Base-by-base conservation (phyloP, 2,329 filamentous ascomycete species). In the Ceratocystis variospora region DNA sequence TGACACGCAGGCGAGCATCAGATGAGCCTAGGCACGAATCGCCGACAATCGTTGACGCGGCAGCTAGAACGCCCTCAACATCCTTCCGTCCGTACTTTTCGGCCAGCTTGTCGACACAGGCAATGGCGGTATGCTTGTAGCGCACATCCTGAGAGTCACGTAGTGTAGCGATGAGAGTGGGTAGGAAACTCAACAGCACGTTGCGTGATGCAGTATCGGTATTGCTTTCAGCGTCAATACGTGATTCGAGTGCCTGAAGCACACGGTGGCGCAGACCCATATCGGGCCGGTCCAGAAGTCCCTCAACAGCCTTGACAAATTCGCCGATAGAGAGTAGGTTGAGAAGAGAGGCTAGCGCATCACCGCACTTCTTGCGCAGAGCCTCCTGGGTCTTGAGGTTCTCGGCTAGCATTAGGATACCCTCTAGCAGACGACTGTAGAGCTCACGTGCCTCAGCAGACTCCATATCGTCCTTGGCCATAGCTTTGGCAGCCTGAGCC, bases 11-110 rank as follows among this genome's bases (percentile, higher is more conserved):
- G 31, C 84, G 83, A 70, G 82, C 79, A 71, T 96, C 88, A 12
- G 81, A 76, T 73, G 88, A 87, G 46, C 88, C 89, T 62, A 97
- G 81, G 69, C 90, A 93, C 69, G 88, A 80, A 65, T 85, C 78
- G 53, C 91, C 86, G 46, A 89, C 86, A 71, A 99, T 87, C 1
- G 87, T 87, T 68, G 85, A 80, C 3, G 91, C 90, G 4, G 91
- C 88, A 3, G 83, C 83, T 31, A 88, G 81, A 57, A 96, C 88
- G 57, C 85, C 86, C 70, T 88, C 84, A 1, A 88, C 80, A 72
- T 96, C 89, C 74, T 92, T 95, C 79, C 94, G 95, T 70, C 94
- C 95, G 74, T 96, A 97, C 74, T 93, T 93, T 76, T 96, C 92
- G 1, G 89, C 84, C 69, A 99, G 95, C 75, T 90, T 89, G 76